Evolutionary conservation across 768 basidiomycete species (phyloP).

Genomic region (Rhizopogon roseolus): DNA sequence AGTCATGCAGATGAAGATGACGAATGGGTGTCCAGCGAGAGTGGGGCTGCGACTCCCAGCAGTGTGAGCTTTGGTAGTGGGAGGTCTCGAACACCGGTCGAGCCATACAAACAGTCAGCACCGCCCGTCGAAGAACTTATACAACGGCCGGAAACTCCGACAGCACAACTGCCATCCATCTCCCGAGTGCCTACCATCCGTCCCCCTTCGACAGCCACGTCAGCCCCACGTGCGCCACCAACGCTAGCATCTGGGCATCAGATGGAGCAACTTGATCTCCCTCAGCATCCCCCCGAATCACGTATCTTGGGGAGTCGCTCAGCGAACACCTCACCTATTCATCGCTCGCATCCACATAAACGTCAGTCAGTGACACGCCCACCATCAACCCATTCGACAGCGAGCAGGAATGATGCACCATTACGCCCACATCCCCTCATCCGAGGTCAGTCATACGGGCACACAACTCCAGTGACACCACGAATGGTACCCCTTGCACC

Average conservation of each 20-base stretch:
- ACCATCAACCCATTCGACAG: slow-evolving; percentile 58
- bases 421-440: slow-evolving; percentile 75
- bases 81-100: slow-evolving; percentile 24
- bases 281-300: slow-evolving; percentile 17
- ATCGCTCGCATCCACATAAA: slow-evolving; percentile 32
- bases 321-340: slow-evolving; percentile 34
- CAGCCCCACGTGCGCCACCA: slow-evolving; percentile 13
- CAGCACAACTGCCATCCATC: slow-evolving; percentile 16
- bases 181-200: slow-evolving; percentile 30
- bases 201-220: slow-evolving; percentile 11
- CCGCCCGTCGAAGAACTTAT: slow-evolving; percentile 12
- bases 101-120: slow-evolving; percentile 14
- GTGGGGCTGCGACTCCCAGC: slow-evolving; percentile 66
- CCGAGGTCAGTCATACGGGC: slow-evolving; percentile 65
- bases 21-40: slow-evolving; percentile 77
- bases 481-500: slow-evolving; percentile 53
- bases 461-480: slow-evolving; percentile 24
- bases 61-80: slow-evolving; percentile 40
- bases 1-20: slow-evolving; percentile 53
- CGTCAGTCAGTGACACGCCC: slow-evolving; percentile 50
- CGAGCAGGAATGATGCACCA: slow-evolving; percentile 29
- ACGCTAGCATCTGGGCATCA: slow-evolving; percentile 10
- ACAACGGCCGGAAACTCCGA: slow-evolving; percentile 25
- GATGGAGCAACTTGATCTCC: slow-evolving; percentile 4
- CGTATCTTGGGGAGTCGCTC: slow-evolving; percentile 28